Percentiles rank a stretch among this genome's conserved stretches.
These are phyloP conservation scores for Candida piceae DNA, from an alignment of 805 yeast genomes.

Conservation along the genomic window DNA sequence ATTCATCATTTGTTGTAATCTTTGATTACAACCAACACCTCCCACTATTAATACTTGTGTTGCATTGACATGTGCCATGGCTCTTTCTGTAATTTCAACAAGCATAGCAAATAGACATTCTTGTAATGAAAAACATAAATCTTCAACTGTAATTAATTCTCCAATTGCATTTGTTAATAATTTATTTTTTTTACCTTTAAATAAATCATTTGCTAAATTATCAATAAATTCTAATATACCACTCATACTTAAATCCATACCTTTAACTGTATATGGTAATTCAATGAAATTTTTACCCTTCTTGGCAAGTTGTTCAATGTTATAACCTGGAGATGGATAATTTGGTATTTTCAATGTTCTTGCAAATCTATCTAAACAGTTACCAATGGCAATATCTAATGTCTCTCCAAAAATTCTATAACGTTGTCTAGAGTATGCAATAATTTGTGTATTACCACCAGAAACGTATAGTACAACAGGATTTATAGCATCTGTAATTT, in stretches of 20 bases:
- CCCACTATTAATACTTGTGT: slow-evolving; percentile 92
- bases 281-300: slow-evolving; percentile 58
- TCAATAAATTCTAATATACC: slow-evolving; percentile 89
- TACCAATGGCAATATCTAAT: slow-evolving; percentile 94
- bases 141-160: slow-evolving; percentile 67
- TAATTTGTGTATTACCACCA: slow-evolving; percentile 98
- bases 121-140: slow-evolving; percentile 87
- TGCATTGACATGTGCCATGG: slow-evolving; percentile 94
- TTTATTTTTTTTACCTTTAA: slow-evolving; percentile 40
- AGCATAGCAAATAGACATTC: slow-evolving; percentile 93
- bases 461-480: slow-evolving; percentile 96
- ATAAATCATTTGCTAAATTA: slow-evolving; percentile 67
- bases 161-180: slow-evolving; percentile 38
- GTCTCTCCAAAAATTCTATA: slow-evolving; percentile 99
- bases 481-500: slow-evolving; percentile 94
- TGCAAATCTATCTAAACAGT: slow-evolving; percentile 94
- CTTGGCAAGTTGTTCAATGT: slow-evolving; percentile 91
- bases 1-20: slow-evolving; percentile 96
- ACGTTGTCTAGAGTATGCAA: slow-evolving; percentile 90
- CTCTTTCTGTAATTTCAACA: slow-evolving; percentile 95
- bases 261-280: slow-evolving; percentile 94
- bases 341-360: slow-evolving; percentile 83
- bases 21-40: slow-evolving; percentile 94
- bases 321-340: slow-evolving; percentile 96
- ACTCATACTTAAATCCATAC: slow-evolving; percentile 97